phyloP scores from a whole-genome alignment of 371 early-diverging fungal species.

The Synchytrium microbalum region DNA sequence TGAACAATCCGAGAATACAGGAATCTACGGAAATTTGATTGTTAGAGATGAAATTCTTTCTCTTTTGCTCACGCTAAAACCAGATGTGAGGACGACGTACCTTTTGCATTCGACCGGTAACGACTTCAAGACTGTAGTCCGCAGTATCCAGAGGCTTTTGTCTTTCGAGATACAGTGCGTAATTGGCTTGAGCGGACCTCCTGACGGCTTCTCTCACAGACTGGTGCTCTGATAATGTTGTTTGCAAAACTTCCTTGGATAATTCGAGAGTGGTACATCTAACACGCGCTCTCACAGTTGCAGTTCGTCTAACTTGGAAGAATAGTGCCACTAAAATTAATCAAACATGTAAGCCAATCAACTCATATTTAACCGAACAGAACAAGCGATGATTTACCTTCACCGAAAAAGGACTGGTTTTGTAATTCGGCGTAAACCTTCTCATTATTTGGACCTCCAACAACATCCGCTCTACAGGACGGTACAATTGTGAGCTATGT shows the following conservation, averaged over 20 bases:
- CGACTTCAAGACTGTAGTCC: constrained; percentile 29
- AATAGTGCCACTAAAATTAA: constrained; percentile 56
- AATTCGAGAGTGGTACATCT: constrained; percentile 34
- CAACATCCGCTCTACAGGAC: too few species aligned
- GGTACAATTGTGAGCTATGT: too few species aligned
- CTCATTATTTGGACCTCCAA: constrained; percentile 30
- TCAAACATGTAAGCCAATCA: too few species aligned
- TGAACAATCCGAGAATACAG: constrained; percentile 2
- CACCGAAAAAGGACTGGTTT: constrained; percentile 45
- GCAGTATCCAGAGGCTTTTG: constrained; percentile 16
- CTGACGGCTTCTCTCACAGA: constrained; percentile 19
- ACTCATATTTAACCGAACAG: too few species aligned
- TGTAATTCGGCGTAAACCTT: constrained; percentile 26
- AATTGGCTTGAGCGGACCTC: constrained; percentile 33
- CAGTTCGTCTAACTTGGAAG: constrained; percentile 49
- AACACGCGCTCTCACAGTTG: constrained; percentile 41
- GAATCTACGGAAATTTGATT: background rate
- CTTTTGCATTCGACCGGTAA: constrained; percentile 22
- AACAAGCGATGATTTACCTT: too few species aligned
- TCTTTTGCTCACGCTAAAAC: background rate
- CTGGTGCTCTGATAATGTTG: constrained; percentile 23
- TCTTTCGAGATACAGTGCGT: constrained; percentile 24
- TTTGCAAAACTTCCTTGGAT: constrained; percentile 28
- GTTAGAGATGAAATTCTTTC: background rate
- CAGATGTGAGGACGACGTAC: constrained; percentile 18